A percentile compares a stretch with the other conserved stretches of the same genome.
These are phyloP conservation scores for Cercospora sp. DNA, from an alignment of 2,329 filamentous ascomycete genomes.

Conservation along the genomic window DNA sequence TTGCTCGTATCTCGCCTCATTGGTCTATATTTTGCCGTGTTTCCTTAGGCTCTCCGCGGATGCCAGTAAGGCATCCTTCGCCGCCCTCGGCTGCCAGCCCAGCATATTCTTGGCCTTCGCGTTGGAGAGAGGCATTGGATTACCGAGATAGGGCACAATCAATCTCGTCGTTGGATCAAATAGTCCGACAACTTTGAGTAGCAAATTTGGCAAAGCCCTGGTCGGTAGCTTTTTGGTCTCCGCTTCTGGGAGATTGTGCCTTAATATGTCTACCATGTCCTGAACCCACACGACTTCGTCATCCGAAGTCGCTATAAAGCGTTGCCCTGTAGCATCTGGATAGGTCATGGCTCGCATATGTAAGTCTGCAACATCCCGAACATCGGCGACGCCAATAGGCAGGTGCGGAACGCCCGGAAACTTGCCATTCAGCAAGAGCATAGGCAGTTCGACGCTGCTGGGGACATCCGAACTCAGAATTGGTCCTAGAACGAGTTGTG, in stretches of 20 bases:
- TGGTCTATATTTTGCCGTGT: neutral
- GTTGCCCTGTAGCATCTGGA: conserved; percentile 30
- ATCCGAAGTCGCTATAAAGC: conserved; percentile 18
- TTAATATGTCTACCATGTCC: conserved; percentile 24
- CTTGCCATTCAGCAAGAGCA: conserved; percentile 35
- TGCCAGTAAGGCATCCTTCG: neutral
- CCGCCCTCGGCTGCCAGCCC: neutral
- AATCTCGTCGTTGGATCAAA: neutral
- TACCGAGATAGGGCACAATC: neutral
- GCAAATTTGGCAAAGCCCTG: conserved; percentile 27
- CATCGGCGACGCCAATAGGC: conserved; percentile 35
- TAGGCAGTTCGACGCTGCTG: conserved; percentile 31
- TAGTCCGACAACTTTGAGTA: conserved; percentile 18
- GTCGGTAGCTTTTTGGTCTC: conserved; percentile 27
- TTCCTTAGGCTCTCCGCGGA: neutral
- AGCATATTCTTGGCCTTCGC: neutral
- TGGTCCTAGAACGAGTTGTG: conserved; percentile 34
- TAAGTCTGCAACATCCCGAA: conserved; percentile 38
- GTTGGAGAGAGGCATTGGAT: neutral
- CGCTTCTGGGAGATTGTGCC: conserved; percentile 21
- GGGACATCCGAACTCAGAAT: conserved; percentile 33
- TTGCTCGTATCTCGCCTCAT: neutral
- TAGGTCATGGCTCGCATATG: conserved; percentile 37
- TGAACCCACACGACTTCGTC: neutral
- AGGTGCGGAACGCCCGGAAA: conserved; percentile 35